Evolutionary conservation across 139 green algal genomes (phyloP), one percentile per base, ranked within the genome.

Genomic region (Asterochloris erici): DNA sequence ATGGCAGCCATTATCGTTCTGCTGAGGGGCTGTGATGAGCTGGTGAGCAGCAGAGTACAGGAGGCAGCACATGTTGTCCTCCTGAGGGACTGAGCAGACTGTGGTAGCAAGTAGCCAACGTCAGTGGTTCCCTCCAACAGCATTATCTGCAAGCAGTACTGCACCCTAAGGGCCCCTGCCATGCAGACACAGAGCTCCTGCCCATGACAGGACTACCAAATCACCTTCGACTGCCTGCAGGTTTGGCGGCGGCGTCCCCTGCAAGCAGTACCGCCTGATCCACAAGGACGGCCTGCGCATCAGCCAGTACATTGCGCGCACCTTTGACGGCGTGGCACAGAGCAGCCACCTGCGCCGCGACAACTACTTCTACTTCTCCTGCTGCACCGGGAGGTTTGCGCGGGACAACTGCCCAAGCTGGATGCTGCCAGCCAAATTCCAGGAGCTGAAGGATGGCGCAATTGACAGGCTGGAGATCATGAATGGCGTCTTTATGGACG

Each of bases 341-440:
- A 85, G 87, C 79, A 91, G 82, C 21, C 88, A 95, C 88, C 71
- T 97, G 79, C 79, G 87, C 17, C 86, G 84, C 24, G 84, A 93
- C 79, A 99, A 99, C 92, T 99, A 98, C 91, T 99, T 99, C 82
- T 99, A 99, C 92, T 97, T 95, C 93, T 96, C 95, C 88, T 99
- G 95, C 91, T 85, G 98, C 21, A 97, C 91, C 0, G 95, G 95
- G 63, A 85, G 91, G 70, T 99, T 98, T 88, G 85, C 95, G 64
- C 89, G 90, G 9, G 92, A 98, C 86, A 98, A 94, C 93, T 99
- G 97, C 92, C 97, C 97, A 38, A 87, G 88, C 21, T 99, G 97
- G 90, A 90, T 99, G 68, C 90, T 88, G 69, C 85, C 93, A 70
- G 78, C 88, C 0, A 91, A 91, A 80, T 99, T 99, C 75, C 63